Conservation (phyloP, 352 stramenopile species). For the Peronospora belbahrii region DNA sequence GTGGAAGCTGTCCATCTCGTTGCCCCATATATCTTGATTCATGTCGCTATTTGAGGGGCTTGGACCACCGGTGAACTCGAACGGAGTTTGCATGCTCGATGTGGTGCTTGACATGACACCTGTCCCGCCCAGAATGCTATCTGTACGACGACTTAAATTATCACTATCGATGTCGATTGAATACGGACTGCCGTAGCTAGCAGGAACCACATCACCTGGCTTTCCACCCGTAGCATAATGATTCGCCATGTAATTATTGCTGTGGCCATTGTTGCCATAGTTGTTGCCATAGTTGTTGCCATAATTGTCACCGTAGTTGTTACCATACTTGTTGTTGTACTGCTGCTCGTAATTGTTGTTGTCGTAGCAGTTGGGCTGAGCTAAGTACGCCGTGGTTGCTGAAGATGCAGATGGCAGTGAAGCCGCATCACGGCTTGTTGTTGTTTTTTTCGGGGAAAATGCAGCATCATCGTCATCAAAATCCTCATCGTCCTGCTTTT, state of each 20-base stretch:
- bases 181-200: constrained; percentile 42
- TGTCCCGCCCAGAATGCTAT: constrained; percentile 37
- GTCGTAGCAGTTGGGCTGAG: constrained; percentile 17
- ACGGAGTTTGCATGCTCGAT: constrained; percentile 18
- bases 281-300: constrained; percentile 10
- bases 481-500: constrained; percentile 49
- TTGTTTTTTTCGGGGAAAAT: constrained; percentile 23
- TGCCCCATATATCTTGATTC: constrained; percentile 39
- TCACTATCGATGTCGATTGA: constrained; percentile 34
- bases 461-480: constrained; percentile 45
- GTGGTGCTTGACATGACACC: constrained; percentile 16
- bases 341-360: constrained; percentile 8
- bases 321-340: constrained; percentile 2
- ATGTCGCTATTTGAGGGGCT: constrained; percentile 22
- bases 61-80: constrained; percentile 28
- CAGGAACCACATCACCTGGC: too few species aligned
- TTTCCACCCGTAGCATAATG: constrained; percentile 19
- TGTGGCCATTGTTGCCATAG: constrained; percentile 4
- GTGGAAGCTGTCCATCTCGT: constrained; percentile 26
- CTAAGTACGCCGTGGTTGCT: constrained; percentile 23
- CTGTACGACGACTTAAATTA: constrained; percentile 21
- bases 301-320: constrained; percentile 7
- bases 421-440: constrained; percentile 8
- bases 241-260: constrained; percentile 14
- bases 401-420: constrained; percentile 11